These are phyloP conservation scores for Ceratobasidium theobromae DNA, from an alignment of 1,284 basidiomycete species.

Conservation along the genomic window DNA sequence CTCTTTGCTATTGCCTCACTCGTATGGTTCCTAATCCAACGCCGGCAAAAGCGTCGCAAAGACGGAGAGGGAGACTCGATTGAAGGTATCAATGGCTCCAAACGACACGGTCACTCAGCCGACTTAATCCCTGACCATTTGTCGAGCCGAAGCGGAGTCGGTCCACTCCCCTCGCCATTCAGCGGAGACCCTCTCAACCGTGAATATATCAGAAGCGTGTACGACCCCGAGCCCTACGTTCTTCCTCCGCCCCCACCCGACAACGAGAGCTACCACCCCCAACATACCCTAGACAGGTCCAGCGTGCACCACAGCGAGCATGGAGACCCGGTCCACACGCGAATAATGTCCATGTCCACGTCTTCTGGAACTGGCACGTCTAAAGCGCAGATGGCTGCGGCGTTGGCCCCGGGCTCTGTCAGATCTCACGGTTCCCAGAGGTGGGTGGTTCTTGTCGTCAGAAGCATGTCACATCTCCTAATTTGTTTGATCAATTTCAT, in stretches of 20 bases:
- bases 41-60: conserved; percentile 29
- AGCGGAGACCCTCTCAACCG: conserved; percentile 31
- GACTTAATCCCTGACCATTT: conserved; percentile 16
- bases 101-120: conserved; percentile 26
- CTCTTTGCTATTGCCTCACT: conserved; percentile 54
- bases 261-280: conserved; percentile 36
- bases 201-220: conserved; percentile 37
- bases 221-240: conserved; percentile 40
- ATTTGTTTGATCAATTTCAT: neutral
- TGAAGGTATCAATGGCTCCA: conserved; percentile 28
- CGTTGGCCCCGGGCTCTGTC: conserved; percentile 30
- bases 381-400: conserved; percentile 23
- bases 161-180: conserved; percentile 27
- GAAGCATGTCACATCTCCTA: neutral
- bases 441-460: conserved; percentile 48
- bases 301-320: conserved; percentile 20
- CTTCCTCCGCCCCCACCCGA: conserved; percentile 37
- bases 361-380: conserved; percentile 52
- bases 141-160: conserved; percentile 5
- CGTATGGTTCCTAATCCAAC: conserved; percentile 52
- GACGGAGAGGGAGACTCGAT: conserved; percentile 5
- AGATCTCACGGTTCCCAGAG: conserved; percentile 49
- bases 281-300: neutral
- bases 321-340: conserved; percentile 36
- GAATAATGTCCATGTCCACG: conserved; percentile 45